phyloP scores from a whole-genome alignment of 805 yeast species.

The Sugiyamaella valdiviana region DNA sequence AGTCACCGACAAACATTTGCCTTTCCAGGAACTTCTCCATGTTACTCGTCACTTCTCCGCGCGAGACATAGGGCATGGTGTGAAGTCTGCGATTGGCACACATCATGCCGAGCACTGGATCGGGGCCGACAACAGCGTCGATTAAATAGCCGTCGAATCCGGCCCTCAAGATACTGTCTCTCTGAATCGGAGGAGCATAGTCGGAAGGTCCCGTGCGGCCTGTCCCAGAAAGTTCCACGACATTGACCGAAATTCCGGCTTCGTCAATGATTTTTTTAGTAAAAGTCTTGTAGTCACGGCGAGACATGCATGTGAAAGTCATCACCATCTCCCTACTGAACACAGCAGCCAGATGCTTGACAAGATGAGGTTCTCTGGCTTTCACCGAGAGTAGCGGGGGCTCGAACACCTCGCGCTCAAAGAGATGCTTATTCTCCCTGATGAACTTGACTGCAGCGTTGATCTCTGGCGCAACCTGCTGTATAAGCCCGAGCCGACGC shows the following conservation, averaged over 20 bases:
- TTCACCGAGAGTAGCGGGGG: constrained; percentile 65
- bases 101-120: constrained; percentile 63
- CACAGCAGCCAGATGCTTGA: constrained; percentile 51
- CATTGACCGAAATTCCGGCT: constrained; percentile 43
- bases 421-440: constrained; percentile 34
- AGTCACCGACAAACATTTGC: constrained; percentile 44
- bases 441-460: constrained; percentile 39
- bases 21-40: constrained; percentile 29
- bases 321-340: constrained; percentile 48
- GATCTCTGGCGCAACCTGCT: too few species aligned
- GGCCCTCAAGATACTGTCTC: constrained; percentile 32
- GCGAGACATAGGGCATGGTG: constrained; percentile 55
- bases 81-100: constrained; percentile 45
- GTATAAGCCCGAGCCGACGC: not conserved
- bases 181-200: constrained; percentile 17
- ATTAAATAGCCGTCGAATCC: constrained; percentile 80
- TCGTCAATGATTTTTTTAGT: constrained; percentile 40
- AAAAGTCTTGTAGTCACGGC: constrained; percentile 43
- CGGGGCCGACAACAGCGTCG: constrained; percentile 71
- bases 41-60: constrained; percentile 1
- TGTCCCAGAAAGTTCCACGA: constrained; percentile 37
- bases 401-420: constrained; percentile 48
- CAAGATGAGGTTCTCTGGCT: constrained; percentile 32
- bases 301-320: constrained; percentile 57
- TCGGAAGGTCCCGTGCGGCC: constrained; percentile 23